Conservation (phyloP, 2,329 filamentous ascomycete species). For the Exophiala viscosa region DNA sequence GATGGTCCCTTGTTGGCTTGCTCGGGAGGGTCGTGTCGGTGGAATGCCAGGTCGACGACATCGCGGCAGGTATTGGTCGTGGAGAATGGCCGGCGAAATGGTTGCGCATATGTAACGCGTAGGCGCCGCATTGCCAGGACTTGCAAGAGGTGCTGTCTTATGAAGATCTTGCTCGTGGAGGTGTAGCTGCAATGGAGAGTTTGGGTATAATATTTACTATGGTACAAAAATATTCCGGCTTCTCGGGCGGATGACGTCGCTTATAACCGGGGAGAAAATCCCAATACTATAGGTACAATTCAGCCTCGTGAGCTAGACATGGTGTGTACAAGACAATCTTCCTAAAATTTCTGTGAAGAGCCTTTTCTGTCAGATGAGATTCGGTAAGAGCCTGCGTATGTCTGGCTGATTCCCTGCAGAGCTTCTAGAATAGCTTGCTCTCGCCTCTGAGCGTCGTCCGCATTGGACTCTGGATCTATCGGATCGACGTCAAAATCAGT, state of each 20-base stretch:
- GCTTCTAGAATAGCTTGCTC: background rate
- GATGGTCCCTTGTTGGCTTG: conserved; percentile 45
- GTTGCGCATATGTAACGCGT: background rate
- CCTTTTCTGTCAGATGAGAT: background rate
- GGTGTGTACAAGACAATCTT: background rate
- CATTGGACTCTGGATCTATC: background rate
- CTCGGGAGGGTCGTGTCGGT: conserved; percentile 25
- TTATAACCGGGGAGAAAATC: background rate
- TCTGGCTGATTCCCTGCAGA: background rate
- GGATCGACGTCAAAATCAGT: background rate
- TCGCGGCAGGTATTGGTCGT: conserved; percentile 7
- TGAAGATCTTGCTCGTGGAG: background rate
- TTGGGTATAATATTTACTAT: background rate
- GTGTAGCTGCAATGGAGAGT: background rate
- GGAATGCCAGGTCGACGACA: conserved; percentile 26
- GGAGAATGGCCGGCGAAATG: conserved; percentile 17
- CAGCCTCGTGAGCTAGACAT: background rate
- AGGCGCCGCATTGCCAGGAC: conserved; percentile 5
- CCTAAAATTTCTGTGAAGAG: background rate
- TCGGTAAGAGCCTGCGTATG: background rate
- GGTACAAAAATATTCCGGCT: background rate
- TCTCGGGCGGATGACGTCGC: conserved; percentile 1
- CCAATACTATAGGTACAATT: background rate
- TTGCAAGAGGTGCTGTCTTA: background rate
- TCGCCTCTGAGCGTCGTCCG: too few species aligned